phyloP scores from a whole-genome alignment of 768 basidiomycete genomes.

The Hericium erinaceus region DNA sequence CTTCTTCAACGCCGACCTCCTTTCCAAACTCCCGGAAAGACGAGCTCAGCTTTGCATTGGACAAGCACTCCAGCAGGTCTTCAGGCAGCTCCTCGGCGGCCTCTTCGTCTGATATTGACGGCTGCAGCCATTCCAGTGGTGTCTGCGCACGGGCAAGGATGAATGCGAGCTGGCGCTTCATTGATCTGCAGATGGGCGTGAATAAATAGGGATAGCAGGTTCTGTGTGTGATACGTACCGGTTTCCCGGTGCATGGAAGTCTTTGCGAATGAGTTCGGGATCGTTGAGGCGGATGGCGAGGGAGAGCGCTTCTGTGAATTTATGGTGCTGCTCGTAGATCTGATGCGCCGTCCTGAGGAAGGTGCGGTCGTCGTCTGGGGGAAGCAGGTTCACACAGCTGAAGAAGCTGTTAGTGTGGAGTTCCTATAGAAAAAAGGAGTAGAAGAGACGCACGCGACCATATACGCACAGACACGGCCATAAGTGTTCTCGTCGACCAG shows the following conservation, averaged over 20 bases:
- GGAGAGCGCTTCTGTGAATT: constrained; percentile 85
- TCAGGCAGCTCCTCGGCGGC: constrained; percentile 52
- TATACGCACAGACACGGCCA: constrained; percentile 87
- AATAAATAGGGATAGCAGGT: background rate
- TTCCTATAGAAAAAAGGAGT: background rate
- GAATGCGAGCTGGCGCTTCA: constrained; percentile 94
- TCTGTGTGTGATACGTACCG: constrained; percentile 40
- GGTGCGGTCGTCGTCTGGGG: constrained; percentile 84
- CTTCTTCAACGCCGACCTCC: constrained; percentile 81
- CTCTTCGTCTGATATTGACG: constrained; percentile 39
- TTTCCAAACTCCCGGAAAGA: constrained; percentile 90
- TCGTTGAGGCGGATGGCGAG: constrained; percentile 83
- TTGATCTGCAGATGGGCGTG: constrained; percentile 39
- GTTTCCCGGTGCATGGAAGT: constrained; percentile 86
- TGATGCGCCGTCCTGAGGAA: constrained; percentile 85
- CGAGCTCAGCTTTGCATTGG: constrained; percentile 73
- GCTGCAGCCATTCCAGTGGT: constrained; percentile 81
- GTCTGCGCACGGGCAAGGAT: constrained; percentile 88
- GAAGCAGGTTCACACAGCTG: constrained; percentile 82
- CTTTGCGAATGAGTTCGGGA: constrained; percentile 67
- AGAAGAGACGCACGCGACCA: constrained; percentile 63
- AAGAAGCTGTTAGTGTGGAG: constrained; percentile 5
- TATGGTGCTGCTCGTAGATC: constrained; percentile 80
- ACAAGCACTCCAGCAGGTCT: constrained; percentile 78
- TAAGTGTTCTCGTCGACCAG: constrained; percentile 86